phyloP scores from a whole-genome alignment of 495 filamentous ascomycete species.

The Filosporella fistucella region DNA sequence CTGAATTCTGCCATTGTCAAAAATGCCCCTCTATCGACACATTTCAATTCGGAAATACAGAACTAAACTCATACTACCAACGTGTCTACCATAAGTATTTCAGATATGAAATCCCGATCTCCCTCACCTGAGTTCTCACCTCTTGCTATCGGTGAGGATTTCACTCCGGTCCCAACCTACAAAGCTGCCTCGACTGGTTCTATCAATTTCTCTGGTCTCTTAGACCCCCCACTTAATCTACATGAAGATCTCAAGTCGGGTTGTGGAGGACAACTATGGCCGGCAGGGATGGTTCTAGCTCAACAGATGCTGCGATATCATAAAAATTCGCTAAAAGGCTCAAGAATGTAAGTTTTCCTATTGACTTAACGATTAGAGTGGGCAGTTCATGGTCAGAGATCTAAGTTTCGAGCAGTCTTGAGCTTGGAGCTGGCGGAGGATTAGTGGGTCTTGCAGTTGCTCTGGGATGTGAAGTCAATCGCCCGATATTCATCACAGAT shows the following conservation, averaged over 20 bases:
- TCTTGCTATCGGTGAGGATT: conserved; percentile 55
- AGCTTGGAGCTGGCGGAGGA: conserved; percentile 89
- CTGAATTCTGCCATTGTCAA: no score
- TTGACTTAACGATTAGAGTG: no score
- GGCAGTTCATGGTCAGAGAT: conserved; percentile 6
- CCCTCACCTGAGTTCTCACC: conserved; percentile 36
- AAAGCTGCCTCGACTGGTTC: conserved; percentile 59
- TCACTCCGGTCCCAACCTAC: conserved; percentile 61
- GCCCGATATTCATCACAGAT: conserved; percentile 74
- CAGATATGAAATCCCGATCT: conserved; percentile 20
- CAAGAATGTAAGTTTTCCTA: conserved; percentile 64
- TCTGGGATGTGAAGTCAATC: conserved; percentile 43
- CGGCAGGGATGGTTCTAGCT: conserved; percentile 81
- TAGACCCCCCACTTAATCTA: conserved; percentile 62
- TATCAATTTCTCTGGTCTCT: conserved; percentile 70
- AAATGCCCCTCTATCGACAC: no score
- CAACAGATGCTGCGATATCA: conserved; percentile 78
- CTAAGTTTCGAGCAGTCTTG: conserved; percentile 58
- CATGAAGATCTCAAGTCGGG: conserved; percentile 81
- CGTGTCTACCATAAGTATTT: background rate
- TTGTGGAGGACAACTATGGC: conserved; percentile 92
- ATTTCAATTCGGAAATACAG: no score
- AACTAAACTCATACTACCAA: background rate
- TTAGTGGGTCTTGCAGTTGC: conserved; percentile 74
- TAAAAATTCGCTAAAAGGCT: conserved; percentile 48